These are phyloP conservation scores for Aurinia saxatilis DNA, from an alignment of 345 rosid genomes.

Conservation along the genomic window DNA sequence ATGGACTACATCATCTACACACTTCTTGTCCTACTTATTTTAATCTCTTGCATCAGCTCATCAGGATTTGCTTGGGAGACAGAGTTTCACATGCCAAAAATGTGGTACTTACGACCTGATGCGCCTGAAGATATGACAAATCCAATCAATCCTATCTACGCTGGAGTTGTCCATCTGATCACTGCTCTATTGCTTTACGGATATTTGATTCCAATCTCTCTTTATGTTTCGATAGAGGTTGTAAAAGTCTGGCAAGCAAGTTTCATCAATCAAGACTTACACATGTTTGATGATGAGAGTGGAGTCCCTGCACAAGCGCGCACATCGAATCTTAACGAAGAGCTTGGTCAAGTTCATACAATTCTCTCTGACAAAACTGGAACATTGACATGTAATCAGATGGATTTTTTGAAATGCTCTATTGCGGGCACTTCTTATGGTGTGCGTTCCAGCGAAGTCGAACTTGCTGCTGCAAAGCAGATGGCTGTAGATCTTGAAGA, in stretches of 20 bases:
- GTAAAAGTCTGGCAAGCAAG: slow-evolving; percentile 96
- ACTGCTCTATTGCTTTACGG: slow-evolving; percentile 97
- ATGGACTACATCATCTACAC: slow-evolving; percentile 89
- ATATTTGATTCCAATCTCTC: slow-evolving; percentile 94
- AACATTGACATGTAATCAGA: slow-evolving; percentile 96
- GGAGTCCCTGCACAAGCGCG: slow-evolving; percentile 84
- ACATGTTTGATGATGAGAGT: slow-evolving; percentile 85
- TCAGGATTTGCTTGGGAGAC: slow-evolving; percentile 82
- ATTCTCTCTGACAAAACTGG: slow-evolving; percentile 99
- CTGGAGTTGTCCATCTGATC: slow-evolving; percentile 76
- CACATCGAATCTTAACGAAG: slow-evolving; percentile 95
- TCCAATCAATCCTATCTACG: slow-evolving; percentile 46
- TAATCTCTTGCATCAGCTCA: slow-evolving; percentile 72
- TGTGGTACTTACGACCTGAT: slow-evolving; percentile 74
- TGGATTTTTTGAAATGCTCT: slow-evolving; percentile 97
- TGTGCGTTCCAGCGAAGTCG: slow-evolving; percentile 66
- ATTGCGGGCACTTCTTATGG: slow-evolving; percentile 86
- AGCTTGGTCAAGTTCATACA: slow-evolving; percentile 95
- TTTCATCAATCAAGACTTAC: slow-evolving; percentile 80
- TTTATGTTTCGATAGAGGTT: slow-evolving; percentile 92
- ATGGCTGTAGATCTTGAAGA: slow-evolving; percentile 79
- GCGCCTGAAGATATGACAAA: slow-evolving; percentile 45
- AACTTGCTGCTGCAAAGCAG: slow-evolving; percentile 81
- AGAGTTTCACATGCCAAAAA: slow-evolving; percentile 61
- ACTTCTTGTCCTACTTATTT: slow-evolving; percentile 65